Percentiles rank a stretch among this genome's conserved stretches.
phyloP scores from a whole-genome alignment of 192 early-diverging fungal species.

The Linnemannia schmuckeri region DNA sequence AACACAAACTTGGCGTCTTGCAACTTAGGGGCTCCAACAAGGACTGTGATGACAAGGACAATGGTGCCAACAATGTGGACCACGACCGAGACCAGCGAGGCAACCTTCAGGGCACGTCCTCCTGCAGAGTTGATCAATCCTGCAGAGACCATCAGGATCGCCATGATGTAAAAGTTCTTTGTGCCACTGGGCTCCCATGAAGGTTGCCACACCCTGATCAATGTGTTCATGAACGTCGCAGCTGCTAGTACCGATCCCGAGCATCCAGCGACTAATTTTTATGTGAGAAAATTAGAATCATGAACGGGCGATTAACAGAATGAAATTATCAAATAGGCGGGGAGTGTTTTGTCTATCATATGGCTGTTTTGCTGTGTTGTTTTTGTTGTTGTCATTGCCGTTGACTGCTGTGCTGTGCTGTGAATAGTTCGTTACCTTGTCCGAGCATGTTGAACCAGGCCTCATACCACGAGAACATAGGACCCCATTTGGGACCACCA shows the following conservation, averaged over 20 bases:
- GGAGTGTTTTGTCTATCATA: neutral
- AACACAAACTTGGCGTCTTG: constrained; percentile 57
- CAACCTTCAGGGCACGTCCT: constrained; percentile 47
- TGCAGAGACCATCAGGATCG: constrained; percentile 28
- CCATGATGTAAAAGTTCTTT: constrained; percentile 54
- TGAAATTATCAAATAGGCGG: neutral
- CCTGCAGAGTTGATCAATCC: constrained; percentile 52
- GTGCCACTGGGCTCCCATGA: constrained; percentile 19
- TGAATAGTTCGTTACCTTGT: constrained; percentile 31
- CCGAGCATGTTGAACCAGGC: constrained; percentile 62
- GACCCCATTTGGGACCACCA: constrained; percentile 58
- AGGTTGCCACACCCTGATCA: constrained; percentile 39
- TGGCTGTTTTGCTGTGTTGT: neutral
- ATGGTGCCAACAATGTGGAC: constrained; percentile 53
- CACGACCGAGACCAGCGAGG: constrained; percentile 44
- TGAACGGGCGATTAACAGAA: too few species aligned
- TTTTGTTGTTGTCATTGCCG: neutral
- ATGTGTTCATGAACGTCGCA: constrained; percentile 37
- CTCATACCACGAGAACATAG: constrained; percentile 58
- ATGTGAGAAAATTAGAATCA: too few species aligned
- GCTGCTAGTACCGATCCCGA: constrained; percentile 50
- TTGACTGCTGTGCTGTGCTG: neutral
- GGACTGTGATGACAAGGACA: constrained; percentile 35
- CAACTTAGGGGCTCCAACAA: constrained; percentile 41
- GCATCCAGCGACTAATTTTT: constrained; percentile 41